Base-by-base conservation (phyloP, 2,329 filamentous ascomycete species). In the Curvularia lunata region DNA sequence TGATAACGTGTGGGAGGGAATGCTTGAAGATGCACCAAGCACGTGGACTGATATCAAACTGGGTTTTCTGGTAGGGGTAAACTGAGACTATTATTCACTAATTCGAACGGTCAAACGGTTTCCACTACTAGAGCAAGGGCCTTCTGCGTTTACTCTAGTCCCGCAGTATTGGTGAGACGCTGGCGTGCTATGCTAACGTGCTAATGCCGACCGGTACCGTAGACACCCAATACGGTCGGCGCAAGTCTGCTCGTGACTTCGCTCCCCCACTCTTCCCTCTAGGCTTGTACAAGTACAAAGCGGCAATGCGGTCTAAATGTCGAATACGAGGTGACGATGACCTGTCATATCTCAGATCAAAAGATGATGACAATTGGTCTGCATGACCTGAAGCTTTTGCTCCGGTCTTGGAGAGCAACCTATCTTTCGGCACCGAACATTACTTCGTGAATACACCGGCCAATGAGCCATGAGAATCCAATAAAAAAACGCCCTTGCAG, bases 181-280 rank as follows among this genome's bases (percentile, higher is more conserved):
- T 40, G 21, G 42, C 25, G 13, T 32, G 27, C 16, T 6, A 28
- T 51, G 28, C 54, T 52, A 52, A 49, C 50, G 25, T 53, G 40
- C 40, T n/a, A 42, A 42, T 25, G 23, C 23, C 13, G 30, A 43
- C 37, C 38, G 23, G 45, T 21, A 40, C 34, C 43, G 7, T 37
- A 41, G 37, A 23, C n/a, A 21, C 34, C n/a, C 12, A 28, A 13
- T 48, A 47, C 41, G 37, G 27, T 27, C 28, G 18, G 8, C 23
- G 23, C 27, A 19, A 41, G 41, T 30, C 32, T 43, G 37, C 34
- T 43, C 27, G 21, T 27, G 52, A 34, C 45, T n/a, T n/a, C n/a
- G n/a, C 41, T 32, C 43, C 30, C 42, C 18, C 23, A 28, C 30
- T 32, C 4, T 25, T 16, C 25, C 19, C 16, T 25, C 25, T 34